Percentiles rank a stretch among this genome's conserved stretches.
Evolutionary conservation across 2,329 filamentous ascomycete species (phyloP).

Genomic region (Cytospora mali): DNA sequence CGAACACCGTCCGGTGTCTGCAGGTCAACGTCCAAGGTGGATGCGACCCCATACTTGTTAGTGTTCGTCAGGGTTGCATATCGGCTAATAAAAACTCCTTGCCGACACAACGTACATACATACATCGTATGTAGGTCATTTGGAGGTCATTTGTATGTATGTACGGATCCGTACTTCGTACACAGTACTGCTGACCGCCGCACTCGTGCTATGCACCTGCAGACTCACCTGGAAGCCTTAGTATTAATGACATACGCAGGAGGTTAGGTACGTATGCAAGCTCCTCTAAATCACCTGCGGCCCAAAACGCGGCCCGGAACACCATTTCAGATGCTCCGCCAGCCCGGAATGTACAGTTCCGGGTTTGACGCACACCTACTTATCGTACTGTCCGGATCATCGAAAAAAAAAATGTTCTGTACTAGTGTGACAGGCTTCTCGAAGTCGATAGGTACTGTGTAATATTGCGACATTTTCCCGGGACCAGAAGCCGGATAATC

Average conservation of each 20-base stretch:
- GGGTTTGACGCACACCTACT: conserved; percentile 1
- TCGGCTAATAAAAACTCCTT: conserved; percentile 26
- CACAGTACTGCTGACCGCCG: conserved; percentile 3
- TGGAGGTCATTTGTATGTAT: conserved; percentile 10
- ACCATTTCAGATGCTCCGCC: conserved; percentile 1
- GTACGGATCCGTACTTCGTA: conserved; percentile 2
- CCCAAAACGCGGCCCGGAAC: conserved; percentile 25
- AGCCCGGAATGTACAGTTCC: background rate
- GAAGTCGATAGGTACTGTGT: conserved; percentile 6
- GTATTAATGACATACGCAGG: background rate
- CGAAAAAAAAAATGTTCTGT: background rate
- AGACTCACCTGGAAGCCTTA: background rate
- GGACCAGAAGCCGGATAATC: background rate
- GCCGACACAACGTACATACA: conserved; percentile 22
- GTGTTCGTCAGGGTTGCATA: conserved; percentile 25
- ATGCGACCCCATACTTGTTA: conserved; percentile 22
- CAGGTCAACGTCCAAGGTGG: conserved; percentile 20
- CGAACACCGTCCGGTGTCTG: conserved; percentile 12
- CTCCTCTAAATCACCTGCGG: conserved; percentile 22
- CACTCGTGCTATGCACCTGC: background rate
- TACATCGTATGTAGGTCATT: conserved; percentile 20
- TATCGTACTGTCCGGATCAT: conserved; percentile 1
- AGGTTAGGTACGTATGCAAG: conserved; percentile 1
- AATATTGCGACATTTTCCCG: conserved; percentile 6
- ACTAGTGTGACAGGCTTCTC: background rate